Evolutionary conservation across 352 stramenopile species (phyloP), one percentile per base, ranked within the genome.

Genomic region (Peronospora belbahrii): DNA sequence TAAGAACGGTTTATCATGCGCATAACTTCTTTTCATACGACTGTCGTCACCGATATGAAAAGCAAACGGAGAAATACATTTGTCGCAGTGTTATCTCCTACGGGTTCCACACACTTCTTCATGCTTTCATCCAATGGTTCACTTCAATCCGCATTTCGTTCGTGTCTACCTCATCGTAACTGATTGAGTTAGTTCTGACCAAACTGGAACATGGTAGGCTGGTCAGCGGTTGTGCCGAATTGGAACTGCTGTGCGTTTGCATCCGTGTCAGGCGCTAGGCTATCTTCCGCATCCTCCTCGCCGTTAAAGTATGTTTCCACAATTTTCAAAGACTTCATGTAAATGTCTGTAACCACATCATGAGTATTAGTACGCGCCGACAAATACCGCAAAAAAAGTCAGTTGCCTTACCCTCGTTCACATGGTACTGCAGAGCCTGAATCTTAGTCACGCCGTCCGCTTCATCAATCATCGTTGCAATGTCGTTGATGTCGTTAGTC

Each of bases 261-360:
- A 56, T 90, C 74, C 56, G 70, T 79, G 38, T 79, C 60, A 14
- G 78, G 78, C 13, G 63, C 78, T 62, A 90, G 65, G 56, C 66
- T 85, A 54, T 87, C 73, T 42, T 98, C 95, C 43, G 95, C 95
- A 52, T 98, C 96, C 41, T 98, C 95, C 59, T 98, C 95, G 35
- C 95, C 93, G 47, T 97, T 92, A 80, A 99, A 99, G 79, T 98
- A 98, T 31, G 79, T 77, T 68, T 98, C 95, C 34, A 99, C 70
- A 46, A 99, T 97, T 67, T 97, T 97, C 54, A 98, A 85, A 37
- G 89, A 96, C 65, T 97, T 97, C 52, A 83, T 46, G 63, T 93
- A 93, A 64, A 93, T 90, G 66, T 93, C 81, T 88, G 50, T 42
- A 22, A 49, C 31, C 44, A 32, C 7, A 56, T 33, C n/a, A n/a